Evolutionary conservation across 1,139 yeast species (phyloP), one percentile per base, ranked within the genome.

Genomic region (Suhomyces bolitotheri): DNA sequence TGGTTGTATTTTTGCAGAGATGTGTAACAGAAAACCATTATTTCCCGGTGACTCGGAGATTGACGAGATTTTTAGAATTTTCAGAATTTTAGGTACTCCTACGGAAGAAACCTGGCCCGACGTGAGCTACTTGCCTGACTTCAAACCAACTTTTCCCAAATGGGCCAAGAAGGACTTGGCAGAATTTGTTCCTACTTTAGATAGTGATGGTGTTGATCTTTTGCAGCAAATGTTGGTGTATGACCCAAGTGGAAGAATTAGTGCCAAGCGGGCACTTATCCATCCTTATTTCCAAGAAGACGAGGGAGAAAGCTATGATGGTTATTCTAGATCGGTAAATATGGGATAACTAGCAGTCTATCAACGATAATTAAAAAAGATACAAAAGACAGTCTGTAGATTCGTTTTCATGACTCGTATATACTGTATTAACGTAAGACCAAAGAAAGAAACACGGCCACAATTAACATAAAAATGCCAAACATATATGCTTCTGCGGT

Each of bases 11-110:
- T 92, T 94, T 65, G 98, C 97, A 5, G 99, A 92, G 61, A 90
- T 92, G 97, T 92, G 94, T 50, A 88, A 90, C 56, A 75, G 98
- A 45, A 88, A 88, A 61, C 97, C 99, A 7, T 65, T 92, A 34
- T 92, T 92, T 66, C 95, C 97, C 2, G 99, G 98, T 20, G 98
- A 92, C 62, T 87, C 96, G 11, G 98, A 92, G 61, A 92, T 92
- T 58, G 98, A 92, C 60, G 97, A 92, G 66, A 92, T 92, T 49
- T 90, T 92, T 71, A 82, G 94, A 64, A 92, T 94, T 43, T 94
- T 94, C 68, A 73, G 96, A 51, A 72, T 89, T 29, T 70, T 94
- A 54, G 98, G 99, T 27, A 92, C 99, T 7, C 98, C 99, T 28
- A 87, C 78, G 47, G 97, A 89, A 57, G 87, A 84, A 40, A 72